Conservation (phyloP, 1,284 basidiomycete genomes). For the Cryptococcus neoformans region DNA sequence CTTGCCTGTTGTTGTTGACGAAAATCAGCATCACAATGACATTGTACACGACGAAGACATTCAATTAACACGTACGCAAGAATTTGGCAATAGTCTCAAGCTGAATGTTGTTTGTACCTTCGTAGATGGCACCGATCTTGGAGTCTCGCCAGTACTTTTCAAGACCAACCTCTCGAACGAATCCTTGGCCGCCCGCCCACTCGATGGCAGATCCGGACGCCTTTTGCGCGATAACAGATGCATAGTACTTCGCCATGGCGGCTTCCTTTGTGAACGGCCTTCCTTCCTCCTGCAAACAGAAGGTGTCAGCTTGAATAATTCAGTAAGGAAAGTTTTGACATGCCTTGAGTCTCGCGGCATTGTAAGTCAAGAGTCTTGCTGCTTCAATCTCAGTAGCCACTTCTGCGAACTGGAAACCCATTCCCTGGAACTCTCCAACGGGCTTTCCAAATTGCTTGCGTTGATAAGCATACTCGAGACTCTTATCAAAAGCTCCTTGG, state of each 20-base stretch:
- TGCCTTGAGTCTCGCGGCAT: slow-evolving; percentile 76
- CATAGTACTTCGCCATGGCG: slow-evolving; percentile 93
- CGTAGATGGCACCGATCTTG: slow-evolving; percentile 84
- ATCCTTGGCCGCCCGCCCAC: slow-evolving; percentile 94
- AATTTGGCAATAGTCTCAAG: slow-evolving; percentile 93
- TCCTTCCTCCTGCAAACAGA: slow-evolving; percentile 70
- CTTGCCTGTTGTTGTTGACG: slow-evolving; percentile 7
- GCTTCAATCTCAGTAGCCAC: slow-evolving; percentile 86
- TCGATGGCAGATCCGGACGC: slow-evolving; percentile 90
- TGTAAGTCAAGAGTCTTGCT: slow-evolving; percentile 92
- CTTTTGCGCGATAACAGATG: slow-evolving; percentile 82
- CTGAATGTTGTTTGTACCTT: slow-evolving; percentile 96
- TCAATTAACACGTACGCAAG: slow-evolving; percentile 50
- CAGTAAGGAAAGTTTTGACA: slow-evolving; percentile 4
- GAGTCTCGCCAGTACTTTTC: slow-evolving; percentile 95
- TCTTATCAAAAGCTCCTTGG: slow-evolving; percentile 92
- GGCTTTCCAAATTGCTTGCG: slow-evolving; percentile 92
- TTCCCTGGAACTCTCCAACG: slow-evolving; percentile 77
- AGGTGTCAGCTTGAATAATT: neutral
- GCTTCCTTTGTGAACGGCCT: slow-evolving; percentile 85
- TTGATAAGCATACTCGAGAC: slow-evolving; percentile 89
- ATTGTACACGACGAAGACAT: neutral
- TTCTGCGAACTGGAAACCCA: slow-evolving; percentile 92
- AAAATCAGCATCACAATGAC: neutral
- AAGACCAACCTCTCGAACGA: slow-evolving; percentile 89